phyloP scores from a whole-genome alignment of 106 monocot genomes.

The Dendrobium chrysotoxum region DNA sequence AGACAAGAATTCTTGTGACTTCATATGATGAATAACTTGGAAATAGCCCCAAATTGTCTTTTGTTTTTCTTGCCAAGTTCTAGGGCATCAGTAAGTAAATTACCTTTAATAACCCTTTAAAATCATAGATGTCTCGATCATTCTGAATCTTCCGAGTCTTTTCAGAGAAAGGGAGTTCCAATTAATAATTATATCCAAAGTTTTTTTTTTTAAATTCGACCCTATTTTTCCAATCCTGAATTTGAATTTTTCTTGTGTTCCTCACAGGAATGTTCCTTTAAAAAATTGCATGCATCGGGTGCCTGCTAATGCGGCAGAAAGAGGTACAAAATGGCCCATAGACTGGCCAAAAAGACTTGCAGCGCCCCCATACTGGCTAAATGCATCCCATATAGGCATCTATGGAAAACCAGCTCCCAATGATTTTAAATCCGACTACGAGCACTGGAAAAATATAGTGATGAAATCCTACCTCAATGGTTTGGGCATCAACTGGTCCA shows the following conservation, averaged over 20 bases:
- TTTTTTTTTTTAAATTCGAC: no score
- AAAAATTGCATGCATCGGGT: constrained; percentile 78
- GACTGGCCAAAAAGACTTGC: constrained; percentile 60
- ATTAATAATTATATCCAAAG: no score
- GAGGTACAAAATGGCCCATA: constrained; percentile 62
- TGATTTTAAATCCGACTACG: constrained; percentile 67
- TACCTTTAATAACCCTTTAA: no score
- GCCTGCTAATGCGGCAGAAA: constrained; percentile 38
- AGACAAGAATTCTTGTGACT: no score
- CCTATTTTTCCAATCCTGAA: no score
- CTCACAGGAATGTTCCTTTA: constrained; percentile 65
- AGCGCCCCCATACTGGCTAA: constrained; percentile 77
- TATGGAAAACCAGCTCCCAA: constrained; percentile 55
- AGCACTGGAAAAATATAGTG: constrained; percentile 64
- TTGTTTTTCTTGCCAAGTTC: no score
- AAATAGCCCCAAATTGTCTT: no score
- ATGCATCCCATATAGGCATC: constrained; percentile 40
- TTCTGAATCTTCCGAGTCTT: no score
- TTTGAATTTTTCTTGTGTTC: neutral
- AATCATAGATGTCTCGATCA: no score
- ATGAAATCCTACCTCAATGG: constrained; percentile 59
- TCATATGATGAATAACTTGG: no score
- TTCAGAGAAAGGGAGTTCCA: no score
- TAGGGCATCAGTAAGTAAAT: no score
- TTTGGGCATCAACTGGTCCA: constrained; percentile 69